These are phyloP conservation scores for Asterochloris erici DNA, from an alignment of 139 green algal genomes.

Conservation along the genomic window DNA sequence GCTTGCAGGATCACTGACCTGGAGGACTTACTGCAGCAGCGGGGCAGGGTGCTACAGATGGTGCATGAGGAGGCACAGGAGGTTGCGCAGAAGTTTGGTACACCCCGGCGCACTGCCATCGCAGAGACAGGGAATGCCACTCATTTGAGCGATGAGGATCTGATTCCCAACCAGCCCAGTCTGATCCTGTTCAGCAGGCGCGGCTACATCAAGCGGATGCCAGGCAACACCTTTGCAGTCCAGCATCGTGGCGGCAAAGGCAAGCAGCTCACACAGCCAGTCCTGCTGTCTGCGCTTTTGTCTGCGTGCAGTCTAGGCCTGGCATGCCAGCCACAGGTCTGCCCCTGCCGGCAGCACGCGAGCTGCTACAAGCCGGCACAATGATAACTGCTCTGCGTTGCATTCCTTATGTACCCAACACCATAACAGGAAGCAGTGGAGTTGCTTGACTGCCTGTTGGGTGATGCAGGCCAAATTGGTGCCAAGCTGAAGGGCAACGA, in stretches of 20 bases:
- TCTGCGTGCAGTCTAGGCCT: too few species aligned
- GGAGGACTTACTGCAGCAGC: constrained; percentile 46
- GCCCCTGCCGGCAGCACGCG: too few species aligned
- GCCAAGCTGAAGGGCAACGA: constrained; percentile 60
- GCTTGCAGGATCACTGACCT: constrained; percentile 46
- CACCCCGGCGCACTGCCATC: constrained; percentile 46
- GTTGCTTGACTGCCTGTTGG: neutral
- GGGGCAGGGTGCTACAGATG: constrained; percentile 48
- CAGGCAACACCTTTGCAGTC: constrained; percentile 52
- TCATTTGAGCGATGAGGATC: constrained; percentile 38
- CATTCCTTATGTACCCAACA: too few species aligned
- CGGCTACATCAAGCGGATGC: constrained; percentile 91
- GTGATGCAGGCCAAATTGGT: constrained; percentile 39
- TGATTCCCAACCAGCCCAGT: constrained; percentile 58
- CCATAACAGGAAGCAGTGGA: neutral
- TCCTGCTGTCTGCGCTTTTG: too few species aligned
- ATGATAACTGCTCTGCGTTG: neutral
- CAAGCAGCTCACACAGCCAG: neutral
- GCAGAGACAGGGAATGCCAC: constrained; percentile 1
- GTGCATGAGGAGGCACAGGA: constrained; percentile 63
- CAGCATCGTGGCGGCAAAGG: constrained; percentile 39
- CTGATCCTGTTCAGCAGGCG: constrained; percentile 61
- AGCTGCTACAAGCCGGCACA: too few species aligned
- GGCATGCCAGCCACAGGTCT: too few species aligned
- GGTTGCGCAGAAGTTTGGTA: constrained; percentile 58